Evolutionary conservation across 257 asterid genomes (phyloP).

Genomic region (Ilex aquifolium): DNA sequence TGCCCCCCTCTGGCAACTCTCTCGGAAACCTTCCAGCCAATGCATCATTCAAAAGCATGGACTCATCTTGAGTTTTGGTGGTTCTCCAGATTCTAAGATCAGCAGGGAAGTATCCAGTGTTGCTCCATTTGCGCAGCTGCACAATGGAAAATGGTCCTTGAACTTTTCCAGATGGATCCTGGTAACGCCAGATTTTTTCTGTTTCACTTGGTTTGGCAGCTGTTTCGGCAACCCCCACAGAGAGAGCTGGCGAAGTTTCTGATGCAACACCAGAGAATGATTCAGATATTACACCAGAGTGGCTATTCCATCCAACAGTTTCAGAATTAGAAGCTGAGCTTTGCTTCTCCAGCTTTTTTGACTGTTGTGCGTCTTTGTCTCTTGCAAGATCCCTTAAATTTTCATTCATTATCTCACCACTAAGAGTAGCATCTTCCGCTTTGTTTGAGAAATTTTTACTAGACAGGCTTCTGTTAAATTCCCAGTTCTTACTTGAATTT

Average conservation of each 20-base stretch:
- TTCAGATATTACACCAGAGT: conserved; percentile 38
- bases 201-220: conserved; percentile 65
- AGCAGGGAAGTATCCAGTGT: conserved; percentile 84
- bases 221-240: conserved; percentile 37
- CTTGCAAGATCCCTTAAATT: conserved; percentile 50
- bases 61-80: conserved; percentile 47
- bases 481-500: conserved; percentile 37
- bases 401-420: conserved; percentile 44
- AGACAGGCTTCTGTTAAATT: conserved; percentile 38
- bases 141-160: conserved; percentile 95
- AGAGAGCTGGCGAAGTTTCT: conserved; percentile 32
- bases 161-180: conserved; percentile 91
- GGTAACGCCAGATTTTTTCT: conserved; percentile 83
- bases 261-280: conserved; percentile 35
- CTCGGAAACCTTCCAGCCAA: conserved; percentile 68
- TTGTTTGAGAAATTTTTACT: conserved; percentile 32
- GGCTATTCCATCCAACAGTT: conserved; percentile 32
- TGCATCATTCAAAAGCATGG: conserved; percentile 66
- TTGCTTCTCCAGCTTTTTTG: conserved; percentile 32
- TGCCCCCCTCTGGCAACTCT: conserved; percentile 34
- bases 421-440: conserved; percentile 30
- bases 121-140: conserved; percentile 91
- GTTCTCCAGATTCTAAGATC: conserved; percentile 72
- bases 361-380: conserved; percentile 41
- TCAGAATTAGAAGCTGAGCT: conserved; percentile 31